Evolutionary conservation across 1,139 yeast species (phyloP).

Genomic region (Wickerhamomyces sp.): DNA sequence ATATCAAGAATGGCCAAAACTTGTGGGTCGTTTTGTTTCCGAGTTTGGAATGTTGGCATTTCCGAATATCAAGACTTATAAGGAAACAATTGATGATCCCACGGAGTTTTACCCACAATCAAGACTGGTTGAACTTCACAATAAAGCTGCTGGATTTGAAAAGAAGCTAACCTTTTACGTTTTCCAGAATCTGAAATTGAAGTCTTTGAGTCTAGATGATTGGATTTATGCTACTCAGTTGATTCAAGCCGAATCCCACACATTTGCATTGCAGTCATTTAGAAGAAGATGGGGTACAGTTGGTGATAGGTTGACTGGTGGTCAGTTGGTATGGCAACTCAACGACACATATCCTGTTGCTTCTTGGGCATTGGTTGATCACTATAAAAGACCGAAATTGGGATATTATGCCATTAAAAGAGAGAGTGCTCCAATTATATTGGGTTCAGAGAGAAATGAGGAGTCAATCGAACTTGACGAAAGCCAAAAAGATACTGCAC

Average conservation of each 20-base stretch:
- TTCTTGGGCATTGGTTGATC: slow-evolving; percentile 17
- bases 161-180: slow-evolving; percentile 13
- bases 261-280: slow-evolving; percentile 12
- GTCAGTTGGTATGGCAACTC: slow-evolving; percentile 18
- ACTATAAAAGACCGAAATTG: slow-evolving; percentile 12
- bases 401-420: slow-evolving; percentile 14
- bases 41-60: slow-evolving; percentile 18
- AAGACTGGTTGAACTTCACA: slow-evolving; percentile 11
- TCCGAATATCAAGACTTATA: slow-evolving; percentile 9
- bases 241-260: slow-evolving; percentile 13
- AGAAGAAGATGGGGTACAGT: slow-evolving; percentile 13
- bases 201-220: slow-evolving; percentile 5
- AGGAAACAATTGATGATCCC: slow-evolving; percentile 8
- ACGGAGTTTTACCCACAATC: slow-evolving; percentile 13
- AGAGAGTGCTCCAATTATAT: slow-evolving; percentile 4
- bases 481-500: neutral
- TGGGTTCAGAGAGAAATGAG: slow-evolving; percentile 8
- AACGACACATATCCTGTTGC: slow-evolving; percentile 18
- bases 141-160: slow-evolving; percentile 15
- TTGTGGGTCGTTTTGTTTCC: slow-evolving; percentile 15
- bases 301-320: slow-evolving; percentile 11
- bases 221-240: slow-evolving; percentile 18
- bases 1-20: slow-evolving; percentile 14
- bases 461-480: slow-evolving; percentile 1
- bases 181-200: slow-evolving; percentile 9